Evolutionary conservation across 257 asterid genomes (phyloP).

Genomic region (Solanum chmielewskii): DNA sequence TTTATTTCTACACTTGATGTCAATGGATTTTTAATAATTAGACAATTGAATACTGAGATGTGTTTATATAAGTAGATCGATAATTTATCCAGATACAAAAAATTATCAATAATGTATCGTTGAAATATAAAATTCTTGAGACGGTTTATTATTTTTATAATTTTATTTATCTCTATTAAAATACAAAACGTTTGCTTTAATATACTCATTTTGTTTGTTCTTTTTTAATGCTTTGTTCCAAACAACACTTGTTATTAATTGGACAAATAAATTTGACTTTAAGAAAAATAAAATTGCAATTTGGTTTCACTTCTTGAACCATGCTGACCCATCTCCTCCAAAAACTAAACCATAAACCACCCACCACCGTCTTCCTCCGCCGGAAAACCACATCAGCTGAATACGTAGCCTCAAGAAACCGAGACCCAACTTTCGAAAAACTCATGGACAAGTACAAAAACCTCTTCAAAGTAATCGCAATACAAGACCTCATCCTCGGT

Average conservation of each 20-base stretch:
- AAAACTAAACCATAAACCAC: conserved; percentile 5
- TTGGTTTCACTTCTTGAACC: not conserved
- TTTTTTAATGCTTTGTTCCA: no score
- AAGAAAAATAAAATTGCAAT: not conserved
- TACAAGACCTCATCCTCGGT: conserved; percentile 76
- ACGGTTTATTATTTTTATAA: no score
- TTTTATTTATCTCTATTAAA: not conserved
- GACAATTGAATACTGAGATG: not conserved
- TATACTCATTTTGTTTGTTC: no score
- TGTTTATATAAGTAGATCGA: no score
- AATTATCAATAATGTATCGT: no score
- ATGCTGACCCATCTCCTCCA: conserved; percentile 46
- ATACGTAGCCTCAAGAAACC: conserved; percentile 58
- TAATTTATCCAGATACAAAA: no score
- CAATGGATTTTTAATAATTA: no score
- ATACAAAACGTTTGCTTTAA: no score
- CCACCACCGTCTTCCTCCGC: conserved; percentile 27
- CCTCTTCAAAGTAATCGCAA: conserved; percentile 52
- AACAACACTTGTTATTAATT: not conserved
- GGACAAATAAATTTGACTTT: not conserved
- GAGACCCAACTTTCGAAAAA: conserved; percentile 84
- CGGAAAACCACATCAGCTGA: conserved; percentile 60
- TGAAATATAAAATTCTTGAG: not conserved
- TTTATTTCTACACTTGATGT: rapidly evolving
- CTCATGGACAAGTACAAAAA: conserved; percentile 79